Percentiles rank a stretch among this genome's conserved stretches.
phyloP scores from a whole-genome alignment of 75 land plant genomes.

The Pinus tabuliformis region DNA sequence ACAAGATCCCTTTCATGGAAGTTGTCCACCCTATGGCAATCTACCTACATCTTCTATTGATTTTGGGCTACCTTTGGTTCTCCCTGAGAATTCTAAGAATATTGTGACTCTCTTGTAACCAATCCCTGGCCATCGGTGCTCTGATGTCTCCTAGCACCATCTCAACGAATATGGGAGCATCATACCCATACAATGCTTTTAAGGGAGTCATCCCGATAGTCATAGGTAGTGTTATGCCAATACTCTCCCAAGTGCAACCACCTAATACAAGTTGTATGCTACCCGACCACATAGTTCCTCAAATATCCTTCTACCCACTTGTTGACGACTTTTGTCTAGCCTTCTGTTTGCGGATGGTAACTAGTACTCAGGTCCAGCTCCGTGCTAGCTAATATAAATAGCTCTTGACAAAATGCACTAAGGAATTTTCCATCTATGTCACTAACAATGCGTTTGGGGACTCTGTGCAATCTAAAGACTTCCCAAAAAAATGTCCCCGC shows the following conservation, averaged over 20 bases:
- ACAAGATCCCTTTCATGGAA: not conserved
- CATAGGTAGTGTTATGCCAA: not conserved
- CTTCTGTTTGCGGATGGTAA: constrained; percentile 8
- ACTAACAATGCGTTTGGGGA: not conserved
- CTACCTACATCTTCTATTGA: not conserved
- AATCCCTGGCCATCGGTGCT: not conserved
- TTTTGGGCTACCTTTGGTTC: not conserved
- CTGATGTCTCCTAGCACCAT: not conserved
- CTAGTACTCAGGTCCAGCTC: not conserved
- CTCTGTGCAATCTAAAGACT: not conserved
- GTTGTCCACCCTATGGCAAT: not conserved
- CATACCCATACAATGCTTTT: constrained; percentile 1
- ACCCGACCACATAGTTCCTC: not conserved
- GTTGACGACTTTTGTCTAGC: not conserved
- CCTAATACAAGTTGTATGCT: not conserved
- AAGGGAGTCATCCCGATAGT: not conserved
- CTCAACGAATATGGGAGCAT: not conserved
- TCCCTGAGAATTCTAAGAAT: not conserved
- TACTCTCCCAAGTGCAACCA: not conserved
- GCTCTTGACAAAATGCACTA: not conserved
- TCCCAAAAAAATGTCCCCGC: constrained; percentile 2
- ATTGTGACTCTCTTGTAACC: not conserved
- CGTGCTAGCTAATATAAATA: not conserved
- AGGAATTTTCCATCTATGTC: not conserved
- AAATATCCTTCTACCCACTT: constrained; percentile 6